Conservation (phyloP, 2,329 filamentous ascomycete genomes). For the Colletotrichum australisinense region DNA sequence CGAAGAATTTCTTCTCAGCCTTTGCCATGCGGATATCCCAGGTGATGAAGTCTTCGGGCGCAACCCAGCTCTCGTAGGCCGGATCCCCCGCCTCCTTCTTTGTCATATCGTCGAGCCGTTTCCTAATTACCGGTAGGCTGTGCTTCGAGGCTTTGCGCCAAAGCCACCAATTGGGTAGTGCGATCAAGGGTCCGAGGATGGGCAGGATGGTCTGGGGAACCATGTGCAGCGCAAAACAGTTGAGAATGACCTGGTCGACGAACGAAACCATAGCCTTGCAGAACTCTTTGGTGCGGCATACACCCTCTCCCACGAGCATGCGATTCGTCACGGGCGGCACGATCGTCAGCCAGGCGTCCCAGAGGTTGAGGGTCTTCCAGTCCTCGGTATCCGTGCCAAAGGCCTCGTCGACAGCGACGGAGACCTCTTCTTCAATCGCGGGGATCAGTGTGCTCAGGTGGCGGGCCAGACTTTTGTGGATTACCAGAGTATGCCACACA, state of each 20-base stretch:
- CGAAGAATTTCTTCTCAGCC: slow-evolving; percentile 52
- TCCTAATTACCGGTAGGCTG: slow-evolving; percentile 59
- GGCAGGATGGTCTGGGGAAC: slow-evolving; percentile 61
- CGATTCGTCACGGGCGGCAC: slow-evolving; percentile 57
- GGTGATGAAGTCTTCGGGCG: slow-evolving; percentile 67
- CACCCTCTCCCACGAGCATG: slow-evolving; percentile 51
- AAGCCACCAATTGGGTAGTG: slow-evolving; percentile 58
- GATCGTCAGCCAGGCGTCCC: slow-evolving; percentile 56
- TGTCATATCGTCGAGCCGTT: slow-evolving; percentile 59
- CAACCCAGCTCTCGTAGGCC: slow-evolving; percentile 51
- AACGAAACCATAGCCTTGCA: slow-evolving; percentile 61
- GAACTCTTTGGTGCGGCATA: slow-evolving; percentile 56
- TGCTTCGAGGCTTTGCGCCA: slow-evolving; percentile 55
- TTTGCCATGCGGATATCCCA: slow-evolving; percentile 66
- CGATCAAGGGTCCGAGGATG: slow-evolving; percentile 57
- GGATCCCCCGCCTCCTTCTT: slow-evolving; percentile 53
- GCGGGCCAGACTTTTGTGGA: slow-evolving; percentile 57
- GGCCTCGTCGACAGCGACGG: slow-evolving; percentile 46
- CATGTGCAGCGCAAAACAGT: slow-evolving; percentile 57
- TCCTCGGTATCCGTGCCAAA: slow-evolving; percentile 48
- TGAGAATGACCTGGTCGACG: slow-evolving; percentile 59
- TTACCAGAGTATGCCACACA: slow-evolving; percentile 52
- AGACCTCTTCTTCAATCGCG: slow-evolving; percentile 53
- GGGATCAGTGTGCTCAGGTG: slow-evolving; percentile 52
- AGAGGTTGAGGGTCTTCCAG: slow-evolving; percentile 55